phyloP scores from a whole-genome alignment of 352 stramenopile genomes.

The Phytophthora aleatoria region DNA sequence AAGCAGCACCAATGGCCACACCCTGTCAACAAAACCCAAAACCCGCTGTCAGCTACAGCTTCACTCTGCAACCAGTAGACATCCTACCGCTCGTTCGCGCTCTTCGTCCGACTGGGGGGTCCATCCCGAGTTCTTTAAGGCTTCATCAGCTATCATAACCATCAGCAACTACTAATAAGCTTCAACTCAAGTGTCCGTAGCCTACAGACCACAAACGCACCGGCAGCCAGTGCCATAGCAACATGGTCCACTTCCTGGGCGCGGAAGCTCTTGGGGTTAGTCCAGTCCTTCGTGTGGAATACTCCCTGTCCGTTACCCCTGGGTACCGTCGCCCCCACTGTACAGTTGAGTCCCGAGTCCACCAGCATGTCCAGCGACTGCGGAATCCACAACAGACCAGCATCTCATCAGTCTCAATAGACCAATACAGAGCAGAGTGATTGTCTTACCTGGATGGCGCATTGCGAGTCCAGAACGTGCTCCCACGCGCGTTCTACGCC shows the following conservation, averaged over 20 bases:
- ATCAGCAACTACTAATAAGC: not conserved
- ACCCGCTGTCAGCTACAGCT: not conserved
- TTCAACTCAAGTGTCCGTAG: not conserved
- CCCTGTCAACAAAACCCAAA: slow-evolving; percentile 38
- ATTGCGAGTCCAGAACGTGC: slow-evolving; percentile 69
- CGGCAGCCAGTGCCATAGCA: slow-evolving; percentile 72
- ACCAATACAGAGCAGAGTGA: not conserved
- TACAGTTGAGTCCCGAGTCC: slow-evolving; percentile 59
- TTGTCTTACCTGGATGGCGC: slow-evolving; percentile 58
- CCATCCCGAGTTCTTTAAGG: slow-evolving; percentile 79
- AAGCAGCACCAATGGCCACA: slow-evolving; percentile 83
- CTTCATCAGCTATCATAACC: slow-evolving; percentile 60
- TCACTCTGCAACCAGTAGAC: not conserved
- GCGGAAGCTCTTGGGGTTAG: slow-evolving; percentile 65
- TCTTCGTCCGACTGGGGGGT: slow-evolving; percentile 64
- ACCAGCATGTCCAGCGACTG: slow-evolving; percentile 56
- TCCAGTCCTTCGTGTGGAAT: slow-evolving; percentile 63
- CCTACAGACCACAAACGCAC: slow-evolving; percentile 20
- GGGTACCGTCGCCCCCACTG: slow-evolving; percentile 69
- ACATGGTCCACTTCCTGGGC: slow-evolving; percentile 84
- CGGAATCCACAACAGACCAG: slow-evolving; percentile 1
- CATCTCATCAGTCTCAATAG: slow-evolving; percentile 2
- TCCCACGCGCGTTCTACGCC: slow-evolving; percentile 80
- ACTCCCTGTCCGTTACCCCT: slow-evolving; percentile 44
- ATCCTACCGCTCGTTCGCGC: slow-evolving; percentile 59